Evolutionary conservation across 129 eudicot species (phyloP), one percentile per base, ranked within the genome.

Genomic region (Smallanthus sonchifolius): DNA sequence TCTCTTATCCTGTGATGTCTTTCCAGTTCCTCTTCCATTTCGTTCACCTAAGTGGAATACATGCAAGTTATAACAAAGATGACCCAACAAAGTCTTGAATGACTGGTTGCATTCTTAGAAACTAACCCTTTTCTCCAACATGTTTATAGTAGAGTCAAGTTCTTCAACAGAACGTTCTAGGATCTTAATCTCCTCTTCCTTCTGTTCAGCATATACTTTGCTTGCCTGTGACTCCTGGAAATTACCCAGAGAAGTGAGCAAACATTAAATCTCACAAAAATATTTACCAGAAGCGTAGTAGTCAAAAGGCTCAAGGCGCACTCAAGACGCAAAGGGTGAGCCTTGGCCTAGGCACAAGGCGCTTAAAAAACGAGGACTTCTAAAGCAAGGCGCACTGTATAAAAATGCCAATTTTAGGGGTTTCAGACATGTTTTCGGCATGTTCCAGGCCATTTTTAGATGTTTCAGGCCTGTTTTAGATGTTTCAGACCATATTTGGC

Each of bases 171-270:
- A 91, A 75, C 74, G 83, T 73, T 91, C 97, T 73, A 91, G 81
- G 78, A 91, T 86, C 81, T 85, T 88, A 51, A 91, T 91, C 84
- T 91, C 97, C 84, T 88, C 97, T 75, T 91, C 97, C 81, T 91
- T 91, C 69, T 88, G 88, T 76, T 91, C 96, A 40, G 97, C 97
- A 67, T 88, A 86, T 60, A 83, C 38, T 77, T 88, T 91, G 79
- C 88, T 86, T 45, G 91, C 86, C 66, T 85, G 92, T 10, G 91
- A 88, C 80, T 83, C 92, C 97, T 91, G 81, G 13, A 76, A 73
- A 75, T 39, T 44, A 75, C 10, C 35, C 69, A 32, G 10, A 35
- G 55, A 37, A 20, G 16, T 82, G 56, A 74, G 60, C 14, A 63
- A 17, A 67, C 47, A 73, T 11, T 47, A 71, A 61, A 70, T 64